Percentiles rank a stretch among this genome's conserved stretches.
Evolutionary conservation across 306 rosid genomes (phyloP).

Genomic region (Citrullus colocynthis): DNA sequence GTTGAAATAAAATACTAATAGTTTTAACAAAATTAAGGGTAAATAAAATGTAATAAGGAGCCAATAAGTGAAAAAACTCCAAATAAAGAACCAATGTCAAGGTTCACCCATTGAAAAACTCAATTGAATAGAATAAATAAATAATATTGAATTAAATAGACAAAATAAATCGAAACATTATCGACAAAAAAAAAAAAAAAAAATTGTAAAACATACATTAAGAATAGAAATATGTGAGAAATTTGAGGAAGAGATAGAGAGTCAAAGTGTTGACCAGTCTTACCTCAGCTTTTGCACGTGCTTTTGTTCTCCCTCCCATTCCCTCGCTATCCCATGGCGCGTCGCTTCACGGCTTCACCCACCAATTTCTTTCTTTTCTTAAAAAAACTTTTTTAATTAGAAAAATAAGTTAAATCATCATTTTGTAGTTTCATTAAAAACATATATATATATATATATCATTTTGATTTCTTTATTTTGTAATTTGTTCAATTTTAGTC

Average conservation of each 20-base stretch:
- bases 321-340: neutral
- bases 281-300: conserved; percentile 21
- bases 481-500: too few species aligned
- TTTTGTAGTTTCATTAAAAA: too few species aligned
- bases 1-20: too few species aligned
- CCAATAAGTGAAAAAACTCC: too few species aligned
- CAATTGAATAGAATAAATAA: too few species aligned
- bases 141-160: neutral
- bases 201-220: neutral
- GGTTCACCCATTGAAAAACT: too few species aligned
- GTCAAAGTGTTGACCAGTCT: conserved; percentile 19
- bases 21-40: too few species aligned
- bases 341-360: neutral
- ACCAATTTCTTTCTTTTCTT: neutral
- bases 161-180: neutral
- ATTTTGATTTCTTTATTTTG: too few species aligned
- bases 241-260: neutral
- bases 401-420: too few species aligned
- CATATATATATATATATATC: too few species aligned
- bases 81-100: too few species aligned
- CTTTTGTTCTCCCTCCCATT: conserved; percentile 4
- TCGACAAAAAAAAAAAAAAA: neutral
- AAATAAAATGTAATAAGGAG: too few species aligned
- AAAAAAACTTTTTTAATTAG: neutral
- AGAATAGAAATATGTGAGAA: neutral